Base-by-base conservation (phyloP, 345 rosid genomes). In the Raphanus raphanistrum region DNA sequence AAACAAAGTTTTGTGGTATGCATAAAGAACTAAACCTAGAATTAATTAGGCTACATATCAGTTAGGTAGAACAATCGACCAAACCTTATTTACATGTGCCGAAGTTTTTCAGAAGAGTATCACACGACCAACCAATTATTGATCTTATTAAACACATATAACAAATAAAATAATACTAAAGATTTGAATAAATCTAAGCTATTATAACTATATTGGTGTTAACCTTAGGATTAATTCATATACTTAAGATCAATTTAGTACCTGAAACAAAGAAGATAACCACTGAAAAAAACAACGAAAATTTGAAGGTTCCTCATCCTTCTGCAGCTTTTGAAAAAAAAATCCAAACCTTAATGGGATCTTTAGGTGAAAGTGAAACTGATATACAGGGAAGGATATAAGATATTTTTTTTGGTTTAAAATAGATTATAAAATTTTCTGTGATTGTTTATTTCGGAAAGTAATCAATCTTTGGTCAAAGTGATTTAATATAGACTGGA, bases 231-330 rank as follows among this genome's bases (percentile, higher is more conserved):
- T 12, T 9, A 38, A 38, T 38, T 38, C 45, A 38, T 38, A 38
- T 38, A 12, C 16, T 4, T 67, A 61, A 63, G 7, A 35, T 61
- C 13, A 55, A 11, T 58, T 13, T 32, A 43, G 61, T 58, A 72
- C 68, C 81, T 66, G 77, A 72, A 52, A 66, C 81, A n/a, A 60
- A 41, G 77, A 72, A 72, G 33, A 72, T 72, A 63, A 68, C 57
- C 64, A 78, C n/a, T 66, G 73, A 66, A 66, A 60, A 78, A 43
- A 72, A 72, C 45, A 15, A n/a, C 43, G 15, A 60, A 33, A 26
- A 59, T 11, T 5, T 26, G 13, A 45, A 78, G 36, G 57, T 60
- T 78, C 31, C 41, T 72, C 81, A 78, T 77, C 67, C n/a, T 35
- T 70, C 16, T 48, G 35, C 5, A 12, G 35, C 65, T 77, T 71